Percentiles rank a stretch among this genome's conserved stretches.
Conservation (phyloP, 257 asterid species). For the Gynochthodes officinalis region DNA sequence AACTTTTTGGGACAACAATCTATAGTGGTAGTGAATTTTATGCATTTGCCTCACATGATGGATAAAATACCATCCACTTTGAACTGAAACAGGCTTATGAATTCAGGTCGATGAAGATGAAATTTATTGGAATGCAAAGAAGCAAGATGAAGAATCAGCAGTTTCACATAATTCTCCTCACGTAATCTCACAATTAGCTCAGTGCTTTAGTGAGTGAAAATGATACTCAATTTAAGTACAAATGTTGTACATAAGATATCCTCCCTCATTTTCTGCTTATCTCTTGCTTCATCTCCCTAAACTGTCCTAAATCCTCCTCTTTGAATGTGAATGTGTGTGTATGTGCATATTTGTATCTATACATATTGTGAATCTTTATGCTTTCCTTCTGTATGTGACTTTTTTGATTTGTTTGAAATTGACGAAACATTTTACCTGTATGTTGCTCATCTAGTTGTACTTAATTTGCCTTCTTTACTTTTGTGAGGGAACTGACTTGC, state of each 20-base stretch:
- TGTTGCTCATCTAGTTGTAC: background rate
- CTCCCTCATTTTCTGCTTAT: background rate
- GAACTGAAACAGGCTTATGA: conserved; percentile 29
- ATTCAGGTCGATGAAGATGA: conserved; percentile 86
- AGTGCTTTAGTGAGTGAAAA: conserved; percentile 75
- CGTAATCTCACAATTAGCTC: conserved; percentile 76
- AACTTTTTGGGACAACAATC: background rate
- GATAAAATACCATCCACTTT: conserved; percentile 6
- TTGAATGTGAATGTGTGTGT: too few relatives aligned
- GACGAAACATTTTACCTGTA: background rate
- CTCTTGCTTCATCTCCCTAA: background rate
- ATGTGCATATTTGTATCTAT: too few relatives aligned
- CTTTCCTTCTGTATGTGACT: background rate
- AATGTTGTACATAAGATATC: background rate
- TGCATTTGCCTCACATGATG: background rate
- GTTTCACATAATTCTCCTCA: conserved; percentile 61
- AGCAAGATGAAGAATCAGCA: conserved; percentile 48
- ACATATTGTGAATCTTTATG: background rate
- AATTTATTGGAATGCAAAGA: conserved; percentile 51
- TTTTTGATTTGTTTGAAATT: background rate
- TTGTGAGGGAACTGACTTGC: background rate
- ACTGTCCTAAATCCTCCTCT: background rate
- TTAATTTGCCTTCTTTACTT: background rate
- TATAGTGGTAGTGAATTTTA: background rate
- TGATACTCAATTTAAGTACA: conserved; percentile 14